These are phyloP conservation scores for Takashimella tepidaria DNA, from an alignment of 1,284 basidiomycete species.

Conservation along the genomic window DNA sequence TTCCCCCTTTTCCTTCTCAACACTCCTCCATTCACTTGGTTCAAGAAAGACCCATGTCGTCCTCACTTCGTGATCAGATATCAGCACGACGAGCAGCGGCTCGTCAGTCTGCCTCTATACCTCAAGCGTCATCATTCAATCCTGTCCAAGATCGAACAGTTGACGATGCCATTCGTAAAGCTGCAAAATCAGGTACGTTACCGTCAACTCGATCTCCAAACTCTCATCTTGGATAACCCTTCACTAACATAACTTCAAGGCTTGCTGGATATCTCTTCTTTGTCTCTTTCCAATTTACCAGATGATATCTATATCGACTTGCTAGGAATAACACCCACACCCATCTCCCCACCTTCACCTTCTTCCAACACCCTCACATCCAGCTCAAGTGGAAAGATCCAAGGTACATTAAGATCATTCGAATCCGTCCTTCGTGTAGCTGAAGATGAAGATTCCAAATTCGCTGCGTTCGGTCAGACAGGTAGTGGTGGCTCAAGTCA, in stretches of 20 bases:
- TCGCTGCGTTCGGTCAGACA: constrained; percentile 5
- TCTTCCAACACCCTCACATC: constrained; percentile 2
- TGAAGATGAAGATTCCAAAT: constrained; percentile 1
- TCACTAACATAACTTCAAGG: constrained; percentile 20
- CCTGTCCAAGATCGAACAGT: constrained; percentile 32
- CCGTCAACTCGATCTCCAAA: not conserved
- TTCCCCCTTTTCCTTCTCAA: not conserved
- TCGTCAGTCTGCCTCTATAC: constrained; percentile 14
- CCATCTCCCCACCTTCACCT: constrained; percentile 17
- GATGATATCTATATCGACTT: constrained; percentile 38
- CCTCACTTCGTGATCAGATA: constrained; percentile 33
- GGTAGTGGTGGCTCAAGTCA: constrained; percentile 9
- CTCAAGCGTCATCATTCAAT: constrained; percentile 9
- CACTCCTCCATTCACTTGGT: too few relatives aligned
- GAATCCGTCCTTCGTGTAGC: not conserved
- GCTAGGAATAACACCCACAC: constrained; percentile 36
- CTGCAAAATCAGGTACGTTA: constrained; percentile 28
- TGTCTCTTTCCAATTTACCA: constrained; percentile 34
- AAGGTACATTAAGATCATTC: constrained; percentile 5
- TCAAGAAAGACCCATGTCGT: constrained; percentile 8
- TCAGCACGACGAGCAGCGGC: constrained; percentile 34
- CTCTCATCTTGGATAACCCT: not conserved
- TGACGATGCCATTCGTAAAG: constrained; percentile 28
- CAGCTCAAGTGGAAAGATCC: not conserved
- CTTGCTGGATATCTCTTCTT: constrained; percentile 38